Percentiles rank a stretch among this genome's conserved stretches.
These are phyloP conservation scores for Purpureocillium lavendulum DNA, from an alignment of 2,329 filamentous ascomycete species.

Conservation along the genomic window DNA sequence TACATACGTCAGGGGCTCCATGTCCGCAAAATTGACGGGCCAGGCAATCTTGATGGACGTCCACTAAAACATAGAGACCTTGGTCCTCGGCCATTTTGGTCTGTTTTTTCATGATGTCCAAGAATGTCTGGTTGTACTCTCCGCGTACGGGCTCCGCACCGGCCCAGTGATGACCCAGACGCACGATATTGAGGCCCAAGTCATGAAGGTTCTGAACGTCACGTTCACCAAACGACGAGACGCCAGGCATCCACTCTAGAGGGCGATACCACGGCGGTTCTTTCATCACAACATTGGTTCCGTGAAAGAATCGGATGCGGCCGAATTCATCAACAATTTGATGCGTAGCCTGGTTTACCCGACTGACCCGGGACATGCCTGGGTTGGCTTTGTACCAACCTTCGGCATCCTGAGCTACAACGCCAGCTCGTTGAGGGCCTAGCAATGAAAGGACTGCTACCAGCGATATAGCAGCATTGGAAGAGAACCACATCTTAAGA, in stretches of 20 bases:
- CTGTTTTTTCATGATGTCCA: slow-evolving; percentile 11
- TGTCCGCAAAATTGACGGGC: slow-evolving; percentile 10
- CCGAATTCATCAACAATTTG: slow-evolving; percentile 11
- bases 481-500: no score
- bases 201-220: slow-evolving; percentile 10
- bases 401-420: slow-evolving; percentile 5
- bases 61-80: slow-evolving; percentile 11
- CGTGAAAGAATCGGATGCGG: slow-evolving; percentile 11
- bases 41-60: slow-evolving; percentile 10
- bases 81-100: slow-evolving; percentile 10
- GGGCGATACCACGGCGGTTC: slow-evolving; percentile 11
- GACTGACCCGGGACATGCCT: slow-evolving; percentile 7
- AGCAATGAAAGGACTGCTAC: no score
- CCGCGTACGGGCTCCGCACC: slow-evolving; percentile 10
- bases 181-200: slow-evolving; percentile 10
- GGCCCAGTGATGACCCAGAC: slow-evolving; percentile 10
- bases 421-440: no score
- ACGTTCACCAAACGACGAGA: slow-evolving; percentile 10
- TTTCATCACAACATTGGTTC: slow-evolving; percentile 13
- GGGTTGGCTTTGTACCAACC: slow-evolving; percentile 10
- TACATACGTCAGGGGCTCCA: slow-evolving; percentile 10
- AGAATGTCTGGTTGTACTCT: slow-evolving; percentile 9
- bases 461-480: no score
- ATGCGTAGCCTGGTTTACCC: slow-evolving; percentile 9
- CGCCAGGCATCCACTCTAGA: slow-evolving; percentile 8